Evolutionary conservation across 2,329 filamentous ascomycete genomes (phyloP).

Genomic region (Fusarium bactridioides): DNA sequence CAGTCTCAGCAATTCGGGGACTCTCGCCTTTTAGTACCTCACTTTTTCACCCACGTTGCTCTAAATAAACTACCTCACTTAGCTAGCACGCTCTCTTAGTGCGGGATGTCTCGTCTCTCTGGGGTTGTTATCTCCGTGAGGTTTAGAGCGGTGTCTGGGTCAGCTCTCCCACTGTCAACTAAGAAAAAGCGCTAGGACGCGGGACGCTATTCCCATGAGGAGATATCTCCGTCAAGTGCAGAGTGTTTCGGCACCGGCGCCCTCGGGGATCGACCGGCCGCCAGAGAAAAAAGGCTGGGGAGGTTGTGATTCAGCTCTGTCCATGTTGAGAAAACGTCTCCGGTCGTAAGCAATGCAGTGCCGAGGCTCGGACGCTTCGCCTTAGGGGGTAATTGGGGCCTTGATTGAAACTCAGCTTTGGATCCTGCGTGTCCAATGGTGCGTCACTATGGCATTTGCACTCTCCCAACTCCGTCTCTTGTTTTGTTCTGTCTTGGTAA

Average conservation of each 20-base stretch:
- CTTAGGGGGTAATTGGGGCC: constrained; percentile 17
- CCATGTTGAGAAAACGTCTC: constrained; percentile 12
- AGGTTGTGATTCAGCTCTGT: constrained; percentile 8
- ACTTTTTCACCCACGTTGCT: not conserved
- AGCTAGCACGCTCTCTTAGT: not conserved
- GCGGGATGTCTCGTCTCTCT: constrained; percentile 23
- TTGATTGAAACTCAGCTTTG: constrained; percentile 3
- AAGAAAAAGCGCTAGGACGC: constrained; percentile 2
- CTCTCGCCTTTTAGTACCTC: not conserved
- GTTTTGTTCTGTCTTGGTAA: constrained; percentile 7
- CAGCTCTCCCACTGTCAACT: not conserved
- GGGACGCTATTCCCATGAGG: constrained; percentile 39
- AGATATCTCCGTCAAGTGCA: constrained; percentile 33
- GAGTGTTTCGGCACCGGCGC: constrained; percentile 19
- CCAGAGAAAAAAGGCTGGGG: not conserved
- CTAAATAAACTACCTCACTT: not conserved
- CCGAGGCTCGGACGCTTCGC: constrained; percentile 16
- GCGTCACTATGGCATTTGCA: not conserved
- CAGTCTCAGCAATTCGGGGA: not conserved
- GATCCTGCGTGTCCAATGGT: not conserved
- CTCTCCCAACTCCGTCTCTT: not conserved
- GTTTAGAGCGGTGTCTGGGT: not conserved
- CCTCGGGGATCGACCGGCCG: constrained; percentile 28
- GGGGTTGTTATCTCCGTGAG: constrained; percentile 29
- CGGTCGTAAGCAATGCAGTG: not conserved